phyloP scores from a whole-genome alignment of 495 filamentous ascomycete genomes.

The Cenococcum geophilum region DNA sequence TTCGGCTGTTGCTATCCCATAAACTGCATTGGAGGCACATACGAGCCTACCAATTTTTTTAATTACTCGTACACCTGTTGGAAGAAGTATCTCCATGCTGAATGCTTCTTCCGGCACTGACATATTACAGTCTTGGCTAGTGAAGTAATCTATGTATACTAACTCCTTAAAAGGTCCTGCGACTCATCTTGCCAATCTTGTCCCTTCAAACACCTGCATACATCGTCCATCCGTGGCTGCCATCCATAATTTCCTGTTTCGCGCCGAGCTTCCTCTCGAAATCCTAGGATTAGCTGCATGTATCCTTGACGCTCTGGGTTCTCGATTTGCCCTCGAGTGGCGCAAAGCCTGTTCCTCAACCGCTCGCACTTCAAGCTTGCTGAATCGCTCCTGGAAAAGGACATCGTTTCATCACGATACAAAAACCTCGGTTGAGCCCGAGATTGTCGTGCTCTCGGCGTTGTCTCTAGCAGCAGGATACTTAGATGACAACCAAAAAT shows the following conservation, averaged over 20 bases:
- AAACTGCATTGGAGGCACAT: too few species aligned
- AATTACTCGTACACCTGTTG: too few species aligned
- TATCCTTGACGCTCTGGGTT: slow-evolving; percentile 26
- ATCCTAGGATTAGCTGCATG: slow-evolving; percentile 28
- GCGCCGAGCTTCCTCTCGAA: slow-evolving; percentile 25
- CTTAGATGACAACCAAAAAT: slow-evolving; percentile 12
- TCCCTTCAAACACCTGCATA: slow-evolving; percentile 24
- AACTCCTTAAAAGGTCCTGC: slow-evolving; percentile 19
- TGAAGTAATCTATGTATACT: not conserved
- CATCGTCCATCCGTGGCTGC: slow-evolving; percentile 8
- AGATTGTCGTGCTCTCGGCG: slow-evolving; percentile 26
- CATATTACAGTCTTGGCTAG: not conserved
- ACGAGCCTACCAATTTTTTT: too few species aligned
- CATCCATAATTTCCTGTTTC: slow-evolving; percentile 14
- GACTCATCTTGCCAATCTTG: slow-evolving; percentile 24
- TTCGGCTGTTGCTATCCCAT: too few species aligned
- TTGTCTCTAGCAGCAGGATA: slow-evolving; percentile 23
- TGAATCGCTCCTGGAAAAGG: not conserved
- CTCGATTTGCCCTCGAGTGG: slow-evolving; percentile 20
- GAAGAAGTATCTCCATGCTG: too few species aligned
- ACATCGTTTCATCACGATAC: not conserved
- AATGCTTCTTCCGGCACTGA: not conserved
- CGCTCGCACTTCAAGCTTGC: not conserved
- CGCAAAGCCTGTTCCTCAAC: slow-evolving; percentile 1
- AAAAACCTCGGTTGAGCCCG: slow-evolving; percentile 9